Base-by-base conservation (phyloP, 495 filamentous ascomycete genomes). In the Physcia stellaris region DNA sequence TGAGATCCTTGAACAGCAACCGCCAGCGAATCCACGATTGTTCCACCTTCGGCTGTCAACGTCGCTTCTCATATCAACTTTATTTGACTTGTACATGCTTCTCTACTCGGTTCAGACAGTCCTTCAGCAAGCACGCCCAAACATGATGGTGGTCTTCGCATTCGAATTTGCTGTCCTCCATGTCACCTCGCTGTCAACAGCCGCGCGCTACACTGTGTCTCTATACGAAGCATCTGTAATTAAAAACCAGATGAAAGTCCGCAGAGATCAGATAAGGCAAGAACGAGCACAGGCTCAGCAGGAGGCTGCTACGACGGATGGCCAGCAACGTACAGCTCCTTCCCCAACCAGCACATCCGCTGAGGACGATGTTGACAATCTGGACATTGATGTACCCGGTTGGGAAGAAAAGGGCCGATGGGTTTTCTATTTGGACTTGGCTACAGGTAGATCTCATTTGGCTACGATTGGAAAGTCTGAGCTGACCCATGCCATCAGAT, bases 111-210 rank as follows among this genome's bases (percentile, higher is more conserved):
- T 93, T 48, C 67, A 74, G 7, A 83, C 80, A 2, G 86, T 98
- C 19, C 74, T 94, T 15, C 71, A 80, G 31, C 75, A 86, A 43
- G 83, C 90, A 0, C 75, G 83, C 15, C 86, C 90, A 0, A 86
- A 90, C 38, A 95, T 98, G 84, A 98, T 98, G 92, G 84, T 98
- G 40, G 96, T 96, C 86, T 98, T 98, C 52, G 77, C 86, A 13
- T 96, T 98, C 49, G 90, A 98, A 56, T 98, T 96, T 49, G 86
- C 86, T 10, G 74, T 98, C 41, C 59, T 96, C 41, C 64, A 75
- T 3, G 77, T 92, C 9, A 73, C 76, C 21, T 93, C 92, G 1
- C 61, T 75, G 16, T 88, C 87, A 19, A 94, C 85, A 6, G 61
- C 71, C 13, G 63, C 73, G 36, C 74, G 86, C 37, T 98, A 96